Base-by-base conservation (phyloP, 2,329 filamentous ascomycete genomes). In the Aureobasidium sp. region DNA sequence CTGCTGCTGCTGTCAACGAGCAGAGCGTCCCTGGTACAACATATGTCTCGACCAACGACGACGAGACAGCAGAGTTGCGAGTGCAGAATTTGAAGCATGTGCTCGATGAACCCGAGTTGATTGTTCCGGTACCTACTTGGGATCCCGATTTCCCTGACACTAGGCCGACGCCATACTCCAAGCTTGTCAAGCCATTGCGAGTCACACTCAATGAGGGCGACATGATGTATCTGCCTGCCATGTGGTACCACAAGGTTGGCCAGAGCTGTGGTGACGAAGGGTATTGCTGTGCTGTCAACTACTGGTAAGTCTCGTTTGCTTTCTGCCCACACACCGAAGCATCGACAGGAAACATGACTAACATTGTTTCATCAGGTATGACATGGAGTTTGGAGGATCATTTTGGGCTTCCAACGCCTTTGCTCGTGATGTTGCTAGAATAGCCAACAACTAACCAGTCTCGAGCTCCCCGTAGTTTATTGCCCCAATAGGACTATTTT, bases 181-280 rank as follows among this genome's bases (percentile, higher is more conserved):
- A 74, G 39, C 76, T 86, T 12, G 84, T 84, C 0, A 75, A 75
- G 52, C 86, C 88, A 7, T 68, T 91, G 65, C 77, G 81, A n/a
- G 84, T 92, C 1, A 88, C 86, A 0, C 74, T 94, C 3, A 73
- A 86, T 0, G 82, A 85, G 11, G 89, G 89, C 0, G 90, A 94
- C 70, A 90, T 94, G 85, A 73, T 94, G 17, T 94, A 94, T 74
- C 76, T 94, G 34, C 90, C 90, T 7, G 86, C 88, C 6, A 83
- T 92, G 79, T 94, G 90, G 90, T 90, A 89, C 70, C 90, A 94
- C 71, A 91, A 93, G 71, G 90, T 94, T 5, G 85, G 83, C 7
- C 90, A 94, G 70, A 85, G 82, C 2, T 86, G 84, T 66, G 80
- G 80, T 0, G 77, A 83, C 0, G 88, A 91, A 65, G 87, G 86